phyloP scores from a whole-genome alignment of 2,329 filamentous ascomycete genomes.

The Aspergillus jensenii region DNA sequence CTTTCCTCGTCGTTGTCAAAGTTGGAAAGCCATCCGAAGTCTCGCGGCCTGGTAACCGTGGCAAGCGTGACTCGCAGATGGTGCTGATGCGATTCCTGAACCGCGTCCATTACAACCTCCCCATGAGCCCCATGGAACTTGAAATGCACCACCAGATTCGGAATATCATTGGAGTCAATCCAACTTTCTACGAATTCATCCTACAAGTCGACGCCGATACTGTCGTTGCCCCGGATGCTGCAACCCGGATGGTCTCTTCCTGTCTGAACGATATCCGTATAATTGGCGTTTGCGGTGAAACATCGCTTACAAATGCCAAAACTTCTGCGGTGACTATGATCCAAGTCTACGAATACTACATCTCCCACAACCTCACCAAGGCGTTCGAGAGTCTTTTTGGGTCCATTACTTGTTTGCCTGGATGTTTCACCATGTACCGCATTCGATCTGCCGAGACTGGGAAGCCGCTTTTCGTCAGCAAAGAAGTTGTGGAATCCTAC shows the following conservation, averaged over 20 bases:
- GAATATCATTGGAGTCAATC: constrained; percentile 98
- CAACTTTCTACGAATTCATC: constrained; percentile 96
- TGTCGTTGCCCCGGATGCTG: constrained; percentile 83
- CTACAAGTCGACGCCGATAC: constrained; percentile 98
- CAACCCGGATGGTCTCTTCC: constrained; percentile 84
- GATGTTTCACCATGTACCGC: constrained; percentile 99
- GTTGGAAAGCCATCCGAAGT: constrained; percentile 83
- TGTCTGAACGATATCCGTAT: constrained; percentile 90
- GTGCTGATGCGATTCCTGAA: constrained; percentile 98
- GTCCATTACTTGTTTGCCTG: constrained; percentile 93
- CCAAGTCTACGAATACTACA: constrained; percentile 99
- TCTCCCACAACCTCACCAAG: constrained; percentile 95
- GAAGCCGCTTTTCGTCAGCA: constrained; percentile 94
- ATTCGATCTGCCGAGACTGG: constrained; percentile 91
- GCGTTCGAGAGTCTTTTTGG: constrained; percentile 97
- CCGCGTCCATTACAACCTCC: constrained; percentile 93
- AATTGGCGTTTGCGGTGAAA: constrained; percentile 95
- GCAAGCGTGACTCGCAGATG: constrained; percentile 99
- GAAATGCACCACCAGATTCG: constrained; percentile 99
- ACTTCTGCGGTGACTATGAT: constrained; percentile 97
- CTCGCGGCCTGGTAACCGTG: constrained; percentile 81
- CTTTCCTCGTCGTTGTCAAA: constrained; percentile 95
- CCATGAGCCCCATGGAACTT: constrained; percentile 94
- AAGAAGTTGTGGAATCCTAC: constrained; percentile 85
- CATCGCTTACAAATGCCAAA: constrained; percentile 87